phyloP scores from a whole-genome alignment of 495 filamentous ascomycete genomes.

The Xylaria venustula region DNA sequence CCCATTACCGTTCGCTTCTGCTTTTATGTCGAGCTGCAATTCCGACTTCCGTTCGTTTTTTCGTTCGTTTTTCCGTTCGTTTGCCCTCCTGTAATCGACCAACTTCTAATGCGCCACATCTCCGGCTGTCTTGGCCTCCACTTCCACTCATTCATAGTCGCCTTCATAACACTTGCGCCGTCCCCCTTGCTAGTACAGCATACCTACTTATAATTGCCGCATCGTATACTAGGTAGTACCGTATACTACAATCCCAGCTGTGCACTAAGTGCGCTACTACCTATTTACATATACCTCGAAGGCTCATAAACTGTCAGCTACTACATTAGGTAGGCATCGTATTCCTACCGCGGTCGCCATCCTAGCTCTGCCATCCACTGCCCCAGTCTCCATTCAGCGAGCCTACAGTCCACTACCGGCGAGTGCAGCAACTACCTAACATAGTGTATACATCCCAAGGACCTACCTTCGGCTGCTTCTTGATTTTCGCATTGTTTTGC shows the following conservation, averaged over 20 bases:
- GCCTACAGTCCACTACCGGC: no score
- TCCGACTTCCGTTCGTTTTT: background rate
- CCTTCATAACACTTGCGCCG: background rate
- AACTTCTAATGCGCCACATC: background rate
- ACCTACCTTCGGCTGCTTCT: no score
- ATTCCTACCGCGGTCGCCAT: background rate
- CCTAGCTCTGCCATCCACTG: background rate
- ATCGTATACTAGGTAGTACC: no score
- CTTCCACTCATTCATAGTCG: background rate
- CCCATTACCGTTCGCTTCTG: background rate
- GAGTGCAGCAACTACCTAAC: no score
- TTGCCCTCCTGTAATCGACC: background rate
- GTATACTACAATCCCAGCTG: no score
- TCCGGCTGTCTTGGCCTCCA: background rate
- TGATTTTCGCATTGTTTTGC: no score
- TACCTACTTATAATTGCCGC: no score
- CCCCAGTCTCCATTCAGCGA: background rate
- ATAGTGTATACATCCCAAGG: no score
- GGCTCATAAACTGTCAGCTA: conserved; percentile 4
- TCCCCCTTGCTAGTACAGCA: background rate
- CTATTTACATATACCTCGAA: background rate
- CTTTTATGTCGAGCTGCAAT: background rate
- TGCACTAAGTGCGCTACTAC: no score
- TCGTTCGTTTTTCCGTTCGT: background rate
- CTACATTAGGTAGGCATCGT: no score